Evolutionary conservation across 1,139 yeast species (phyloP).

Genomic region (Yamadazyma blattariae): DNA sequence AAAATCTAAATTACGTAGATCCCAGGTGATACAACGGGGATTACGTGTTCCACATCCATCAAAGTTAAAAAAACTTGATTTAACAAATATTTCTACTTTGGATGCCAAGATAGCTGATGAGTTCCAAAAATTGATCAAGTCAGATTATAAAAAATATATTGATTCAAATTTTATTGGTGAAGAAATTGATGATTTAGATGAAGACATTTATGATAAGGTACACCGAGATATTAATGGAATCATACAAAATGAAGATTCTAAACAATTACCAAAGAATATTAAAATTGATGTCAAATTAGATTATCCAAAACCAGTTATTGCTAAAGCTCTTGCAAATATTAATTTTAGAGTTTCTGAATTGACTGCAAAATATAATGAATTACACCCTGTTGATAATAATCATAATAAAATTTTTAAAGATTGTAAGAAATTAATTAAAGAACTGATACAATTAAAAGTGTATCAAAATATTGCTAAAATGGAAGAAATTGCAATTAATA

Average conservation of each 20-base stretch:
- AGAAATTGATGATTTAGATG: constrained; percentile 41
- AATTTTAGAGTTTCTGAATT: too few species aligned
- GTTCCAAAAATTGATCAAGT: constrained; percentile 35
- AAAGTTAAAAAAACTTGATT: constrained; percentile 7
- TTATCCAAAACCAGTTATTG: constrained; percentile 2
- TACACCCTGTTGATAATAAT: too few species aligned
- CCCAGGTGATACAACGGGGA: constrained; percentile 49
- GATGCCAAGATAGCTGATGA: constrained; percentile 33
- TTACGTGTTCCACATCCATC: constrained; percentile 49
- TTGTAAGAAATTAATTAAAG: not conserved
- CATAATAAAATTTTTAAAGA: too few species aligned
- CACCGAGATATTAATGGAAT: constrained; percentile 27
- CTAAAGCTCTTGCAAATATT: not conserved
- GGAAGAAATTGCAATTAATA: constrained; percentile 7
- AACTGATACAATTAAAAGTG: constrained; percentile 1
- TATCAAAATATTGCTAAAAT: constrained; percentile 2
- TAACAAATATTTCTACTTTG: constrained; percentile 9
- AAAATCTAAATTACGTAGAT: constrained; percentile 32
- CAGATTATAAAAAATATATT: constrained; percentile 44
- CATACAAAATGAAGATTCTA: not conserved
- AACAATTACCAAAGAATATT: not conserved
- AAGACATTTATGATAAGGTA: constrained; percentile 25
- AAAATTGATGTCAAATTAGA: constrained; percentile 1
- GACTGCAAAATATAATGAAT: too few species aligned
- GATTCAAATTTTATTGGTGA: constrained; percentile 20